Percentiles rank a stretch among this genome's conserved stretches.
Conservation (phyloP, 2,329 filamentous ascomycete genomes). For the Coleophoma eucalyptorum region DNA sequence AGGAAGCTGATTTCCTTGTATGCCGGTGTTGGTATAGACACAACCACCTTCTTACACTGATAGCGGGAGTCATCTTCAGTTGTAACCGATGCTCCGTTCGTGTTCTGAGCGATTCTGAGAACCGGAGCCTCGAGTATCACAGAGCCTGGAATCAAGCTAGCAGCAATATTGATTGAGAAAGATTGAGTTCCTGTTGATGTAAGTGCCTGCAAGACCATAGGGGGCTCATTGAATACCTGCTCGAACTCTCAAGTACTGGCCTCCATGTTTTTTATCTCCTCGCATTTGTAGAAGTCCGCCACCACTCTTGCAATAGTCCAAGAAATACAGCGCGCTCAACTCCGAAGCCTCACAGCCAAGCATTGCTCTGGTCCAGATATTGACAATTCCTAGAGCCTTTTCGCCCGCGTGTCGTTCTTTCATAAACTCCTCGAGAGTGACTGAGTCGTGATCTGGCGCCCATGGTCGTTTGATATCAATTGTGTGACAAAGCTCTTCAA, state of each 20-base stretch:
- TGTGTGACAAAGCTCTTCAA: constrained; percentile 2
- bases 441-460: constrained; percentile 3
- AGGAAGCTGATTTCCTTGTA: constrained; percentile 39
- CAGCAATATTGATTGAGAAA: constrained; percentile 27
- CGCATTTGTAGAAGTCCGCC: constrained; percentile 47
- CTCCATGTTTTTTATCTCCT: constrained; percentile 47
- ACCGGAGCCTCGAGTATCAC: constrained; percentile 19
- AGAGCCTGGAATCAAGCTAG: constrained; percentile 23
- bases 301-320: constrained; percentile 49
- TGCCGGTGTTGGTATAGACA: constrained; percentile 44
- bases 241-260: constrained; percentile 13
- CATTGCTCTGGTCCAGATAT: constrained; percentile 32
- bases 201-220: not conserved
- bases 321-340: constrained; percentile 46
- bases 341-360: constrained; percentile 44
- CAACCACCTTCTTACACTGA: constrained; percentile 30
- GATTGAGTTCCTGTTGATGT: constrained; percentile 26
- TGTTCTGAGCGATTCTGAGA: constrained; percentile 18
- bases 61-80: not conserved
- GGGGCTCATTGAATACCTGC: constrained; percentile 1
- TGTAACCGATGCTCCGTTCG: constrained; percentile 23
- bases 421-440: constrained; percentile 7
- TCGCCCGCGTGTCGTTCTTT: constrained; percentile 4
- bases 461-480: not conserved
- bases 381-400: constrained; percentile 2